phyloP scores from a whole-genome alignment of 441 rosid genomes.

The Euphorbia neoarborescens region DNA sequence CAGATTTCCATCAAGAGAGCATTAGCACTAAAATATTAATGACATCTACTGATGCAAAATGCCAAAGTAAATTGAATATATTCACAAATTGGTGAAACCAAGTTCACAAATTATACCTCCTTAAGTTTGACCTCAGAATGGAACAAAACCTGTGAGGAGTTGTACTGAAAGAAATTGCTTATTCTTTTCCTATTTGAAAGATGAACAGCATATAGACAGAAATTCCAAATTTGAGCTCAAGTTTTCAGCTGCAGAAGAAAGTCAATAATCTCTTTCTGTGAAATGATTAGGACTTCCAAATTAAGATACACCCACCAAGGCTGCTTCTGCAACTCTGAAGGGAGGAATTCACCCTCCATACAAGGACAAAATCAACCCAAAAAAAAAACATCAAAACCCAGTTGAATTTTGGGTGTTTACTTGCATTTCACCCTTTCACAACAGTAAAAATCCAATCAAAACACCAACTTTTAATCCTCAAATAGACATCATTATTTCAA shows the following conservation, averaged over 20 bases:
- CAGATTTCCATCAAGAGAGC: background rate
- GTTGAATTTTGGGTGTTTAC: slow-evolving; percentile 15
- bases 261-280: slow-evolving; percentile 12
- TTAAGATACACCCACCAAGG: slow-evolving; percentile 22
- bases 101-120: slow-evolving; percentile 25
- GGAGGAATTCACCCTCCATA: background rate
- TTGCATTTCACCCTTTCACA: slow-evolving; percentile 19
- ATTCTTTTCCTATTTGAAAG: slow-evolving; percentile 12
- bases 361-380: slow-evolving; percentile 15
- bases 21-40: no score
- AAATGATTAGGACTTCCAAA: slow-evolving; percentile 24
- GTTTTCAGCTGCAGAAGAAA: slow-evolving; percentile 6
- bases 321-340: slow-evolving; percentile 18
- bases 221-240: slow-evolving; percentile 18
- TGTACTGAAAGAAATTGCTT: slow-evolving; percentile 1
- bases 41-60: no score
- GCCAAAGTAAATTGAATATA: no score
- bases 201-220: slow-evolving; percentile 11
- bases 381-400: slow-evolving; percentile 15
- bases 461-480: slow-evolving; percentile 11
- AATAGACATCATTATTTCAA: background rate
- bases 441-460: slow-evolving; percentile 16
- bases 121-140: background rate
- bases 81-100: no score
- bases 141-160: slow-evolving; percentile 14